These are phyloP conservation scores for Citeromyces matritensis DNA, from an alignment of 805 yeast genomes.

Conservation along the genomic window DNA sequence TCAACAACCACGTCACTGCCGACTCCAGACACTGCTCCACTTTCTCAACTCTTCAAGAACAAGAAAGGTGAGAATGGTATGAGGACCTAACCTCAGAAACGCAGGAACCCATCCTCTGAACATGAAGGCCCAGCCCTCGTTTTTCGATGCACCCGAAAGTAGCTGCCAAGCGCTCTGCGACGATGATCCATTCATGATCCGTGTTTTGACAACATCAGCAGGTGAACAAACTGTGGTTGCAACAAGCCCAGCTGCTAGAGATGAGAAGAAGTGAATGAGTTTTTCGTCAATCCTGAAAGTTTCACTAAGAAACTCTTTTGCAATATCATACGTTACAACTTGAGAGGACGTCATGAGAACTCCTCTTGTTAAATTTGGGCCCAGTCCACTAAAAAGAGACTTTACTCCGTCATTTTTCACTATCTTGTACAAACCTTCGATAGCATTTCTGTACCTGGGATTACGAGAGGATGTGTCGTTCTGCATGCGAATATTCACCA, in stretches of 20 bases:
- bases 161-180: slow-evolving; percentile 32
- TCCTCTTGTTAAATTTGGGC: slow-evolving; percentile 70
- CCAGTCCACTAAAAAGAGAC: slow-evolving; percentile 57
- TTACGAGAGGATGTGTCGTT: slow-evolving; percentile 70
- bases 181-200: slow-evolving; percentile 62
- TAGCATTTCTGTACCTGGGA: slow-evolving; percentile 61
- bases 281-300: slow-evolving; percentile 38
- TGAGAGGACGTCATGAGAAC: slow-evolving; percentile 84
- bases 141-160: slow-evolving; percentile 35
- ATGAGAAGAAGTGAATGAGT: slow-evolving; percentile 65
- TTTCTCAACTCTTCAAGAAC: slow-evolving; percentile 53
- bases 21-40: slow-evolving; percentile 2
- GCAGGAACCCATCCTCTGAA: slow-evolving; percentile 89
- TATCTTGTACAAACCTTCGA: slow-evolving; percentile 59
- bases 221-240: slow-evolving; percentile 92
- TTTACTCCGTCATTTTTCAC: slow-evolving; percentile 40
- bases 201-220: slow-evolving; percentile 80
- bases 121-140: slow-evolving; percentile 68
- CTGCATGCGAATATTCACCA: slow-evolving; percentile 83
- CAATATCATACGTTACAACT: slow-evolving; percentile 74
- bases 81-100: slow-evolving; percentile 76
- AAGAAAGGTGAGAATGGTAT: slow-evolving; percentile 53
- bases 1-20: too few relatives aligned
- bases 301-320: slow-evolving; percentile 44
- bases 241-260: slow-evolving; percentile 69